Evolutionary conservation across 768 basidiomycete species (phyloP).

Genomic region (Lentinula boryana): DNA sequence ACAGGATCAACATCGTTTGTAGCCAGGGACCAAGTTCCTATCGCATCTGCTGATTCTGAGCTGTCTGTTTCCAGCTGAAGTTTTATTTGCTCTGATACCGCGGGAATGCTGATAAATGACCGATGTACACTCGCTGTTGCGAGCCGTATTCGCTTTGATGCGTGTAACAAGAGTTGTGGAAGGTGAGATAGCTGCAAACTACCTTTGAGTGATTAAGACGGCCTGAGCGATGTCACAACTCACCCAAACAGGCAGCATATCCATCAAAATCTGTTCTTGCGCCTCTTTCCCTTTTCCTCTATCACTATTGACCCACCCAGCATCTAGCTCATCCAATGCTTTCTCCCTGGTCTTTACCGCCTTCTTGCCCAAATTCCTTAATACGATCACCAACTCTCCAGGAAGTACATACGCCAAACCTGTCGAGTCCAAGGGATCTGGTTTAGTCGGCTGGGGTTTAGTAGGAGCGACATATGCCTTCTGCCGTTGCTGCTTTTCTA

Average conservation of each 20-base stretch:
- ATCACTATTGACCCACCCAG: constrained; percentile 57
- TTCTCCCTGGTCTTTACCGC: constrained; percentile 77
- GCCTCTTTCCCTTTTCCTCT: constrained; percentile 33
- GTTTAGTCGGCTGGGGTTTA: constrained; percentile 66
- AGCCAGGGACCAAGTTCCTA: constrained; percentile 72
- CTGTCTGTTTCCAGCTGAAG: not conserved
- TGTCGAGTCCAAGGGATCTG: constrained; percentile 82
- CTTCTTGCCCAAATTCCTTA: constrained; percentile 84
- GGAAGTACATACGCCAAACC: constrained; percentile 73
- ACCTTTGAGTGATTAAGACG: constrained; percentile 7
- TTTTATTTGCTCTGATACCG: constrained; percentile 42
- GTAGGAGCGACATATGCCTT: constrained; percentile 87
- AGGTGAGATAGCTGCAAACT: constrained; percentile 73
- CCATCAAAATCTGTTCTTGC: constrained; percentile 31
- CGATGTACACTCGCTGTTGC: constrained; percentile 58
- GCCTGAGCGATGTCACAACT: constrained; percentile 22
- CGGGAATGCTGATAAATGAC: constrained; percentile 53
- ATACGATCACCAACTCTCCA: constrained; percentile 75
- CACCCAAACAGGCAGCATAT: constrained; percentile 91
- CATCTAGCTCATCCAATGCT: constrained; percentile 79
- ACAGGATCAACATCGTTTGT: constrained; percentile 67
- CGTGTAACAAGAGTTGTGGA: constrained; percentile 75
- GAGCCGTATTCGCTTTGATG: constrained; percentile 67
- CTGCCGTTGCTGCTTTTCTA: constrained; percentile 63
- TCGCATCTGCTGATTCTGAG: constrained; percentile 41